Evolutionary conservation across 129 eudicot genomes (phyloP).

Genomic region (Apium graveolens): DNA sequence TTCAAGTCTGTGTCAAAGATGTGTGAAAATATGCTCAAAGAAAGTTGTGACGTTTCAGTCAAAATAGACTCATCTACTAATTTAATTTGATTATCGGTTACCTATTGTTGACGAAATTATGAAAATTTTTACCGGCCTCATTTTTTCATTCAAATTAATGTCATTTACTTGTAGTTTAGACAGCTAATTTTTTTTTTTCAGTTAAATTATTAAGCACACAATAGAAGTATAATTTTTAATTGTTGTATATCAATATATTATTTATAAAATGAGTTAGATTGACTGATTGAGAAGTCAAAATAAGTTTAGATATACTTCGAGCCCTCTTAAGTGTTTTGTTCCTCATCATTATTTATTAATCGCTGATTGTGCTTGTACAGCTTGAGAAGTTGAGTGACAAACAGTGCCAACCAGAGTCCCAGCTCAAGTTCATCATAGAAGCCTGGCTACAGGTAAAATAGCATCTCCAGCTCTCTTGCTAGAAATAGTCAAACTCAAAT

Average conservation of each 20-base stretch:
- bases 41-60: neutral
- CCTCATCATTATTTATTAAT: neutral
- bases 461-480: neutral
- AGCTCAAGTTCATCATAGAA: conserved; percentile 91
- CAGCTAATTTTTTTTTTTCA: neutral
- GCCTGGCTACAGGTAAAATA: conserved; percentile 86
- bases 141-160: neutral
- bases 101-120: neutral
- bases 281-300: neutral
- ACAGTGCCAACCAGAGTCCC: conserved; percentile 96
- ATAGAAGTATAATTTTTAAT: neutral
- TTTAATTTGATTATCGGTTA: neutral
- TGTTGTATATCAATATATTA: neutral
- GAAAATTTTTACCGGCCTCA: neutral
- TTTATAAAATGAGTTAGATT: no score
- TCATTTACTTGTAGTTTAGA: neutral
- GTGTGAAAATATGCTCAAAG: neutral
- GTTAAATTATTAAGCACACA: neutral
- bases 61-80: neutral
- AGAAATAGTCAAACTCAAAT: neutral
- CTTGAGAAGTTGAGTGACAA: conserved; percentile 90
- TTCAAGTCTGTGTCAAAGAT: neutral
- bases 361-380: conserved; percentile 30
- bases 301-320: neutral
- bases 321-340: neutral